Conservation (phyloP, 345 rosid genomes). For the Gossypium rotundifolium region DNA sequence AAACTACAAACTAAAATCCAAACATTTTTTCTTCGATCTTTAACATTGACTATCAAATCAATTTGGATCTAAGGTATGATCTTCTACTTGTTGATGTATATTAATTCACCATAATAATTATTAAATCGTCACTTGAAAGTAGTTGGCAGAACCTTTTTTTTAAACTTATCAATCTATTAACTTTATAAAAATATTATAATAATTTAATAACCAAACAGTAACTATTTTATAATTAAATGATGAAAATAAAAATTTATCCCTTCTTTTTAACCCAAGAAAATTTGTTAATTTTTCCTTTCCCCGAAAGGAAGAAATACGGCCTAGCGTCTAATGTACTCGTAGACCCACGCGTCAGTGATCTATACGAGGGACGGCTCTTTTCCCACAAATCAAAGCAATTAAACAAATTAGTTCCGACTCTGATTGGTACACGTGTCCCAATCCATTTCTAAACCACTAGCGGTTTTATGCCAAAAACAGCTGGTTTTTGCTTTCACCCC, state of each 20-base stretch:
- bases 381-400: background rate
- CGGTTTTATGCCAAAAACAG: conserved; percentile 2
- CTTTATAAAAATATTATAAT: too few species aligned
- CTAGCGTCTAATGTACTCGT: background rate
- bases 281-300: background rate
- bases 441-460: background rate
- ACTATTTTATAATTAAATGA: too few species aligned
- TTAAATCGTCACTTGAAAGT: too few species aligned
- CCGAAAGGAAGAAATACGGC: background rate
- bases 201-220: too few species aligned
- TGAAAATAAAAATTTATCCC: too few species aligned
- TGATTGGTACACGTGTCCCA: conserved; percentile 17
- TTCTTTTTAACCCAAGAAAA: background rate
- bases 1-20: too few species aligned
- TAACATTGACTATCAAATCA: too few species aligned
- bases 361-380: conserved; percentile 13
- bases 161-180: too few species aligned
- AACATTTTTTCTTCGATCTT: fast-evolving
- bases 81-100: fast-evolving
- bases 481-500: background rate
- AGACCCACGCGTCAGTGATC: conserved; percentile 18
- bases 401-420: background rate
- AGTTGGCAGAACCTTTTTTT: fast-evolving
- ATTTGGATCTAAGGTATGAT: fast-evolving
- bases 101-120: fast-evolving